Percentiles rank a stretch among this genome's conserved stretches.
phyloP scores from a whole-genome alignment of 2,329 filamentous ascomycete species.

The Cryphonectria japonica region DNA sequence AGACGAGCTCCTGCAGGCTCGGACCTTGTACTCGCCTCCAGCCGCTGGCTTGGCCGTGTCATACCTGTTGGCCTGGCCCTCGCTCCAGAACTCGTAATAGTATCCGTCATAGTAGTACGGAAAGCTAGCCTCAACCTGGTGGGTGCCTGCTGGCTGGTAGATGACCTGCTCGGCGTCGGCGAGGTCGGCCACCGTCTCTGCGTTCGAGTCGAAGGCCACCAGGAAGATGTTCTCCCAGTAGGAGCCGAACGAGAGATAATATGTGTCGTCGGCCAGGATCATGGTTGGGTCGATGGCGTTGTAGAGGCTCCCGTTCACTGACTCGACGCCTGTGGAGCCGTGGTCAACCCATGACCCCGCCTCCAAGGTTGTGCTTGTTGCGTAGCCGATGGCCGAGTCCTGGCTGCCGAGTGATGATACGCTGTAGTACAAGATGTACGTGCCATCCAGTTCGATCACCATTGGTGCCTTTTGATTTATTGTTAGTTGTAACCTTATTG shows the following conservation, averaged over 20 bases:
- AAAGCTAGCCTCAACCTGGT: conserved; percentile 60
- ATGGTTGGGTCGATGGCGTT: conserved; percentile 61
- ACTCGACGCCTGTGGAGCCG: conserved; percentile 52
- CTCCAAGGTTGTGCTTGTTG: conserved; percentile 38
- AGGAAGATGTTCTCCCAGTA: conserved; percentile 71
- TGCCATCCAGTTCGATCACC: conserved; percentile 56
- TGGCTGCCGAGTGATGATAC: conserved; percentile 65
- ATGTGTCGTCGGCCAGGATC: conserved; percentile 48
- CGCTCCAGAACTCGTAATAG: conserved; percentile 68
- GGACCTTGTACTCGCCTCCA: conserved; percentile 68
- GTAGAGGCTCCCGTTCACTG: conserved; percentile 44
- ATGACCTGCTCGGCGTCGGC: conserved; percentile 49
- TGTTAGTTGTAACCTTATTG: not conserved
- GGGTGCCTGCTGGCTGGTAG: conserved; percentile 53
- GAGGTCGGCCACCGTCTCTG: conserved; percentile 36
- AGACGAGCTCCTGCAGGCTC: conserved; percentile 60
- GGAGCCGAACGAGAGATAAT: conserved; percentile 65
- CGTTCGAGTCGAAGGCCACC: conserved; percentile 50
- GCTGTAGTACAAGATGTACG: conserved; percentile 69
- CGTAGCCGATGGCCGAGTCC: conserved; percentile 64
- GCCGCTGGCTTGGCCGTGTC: conserved; percentile 53
- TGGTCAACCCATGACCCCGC: conserved; percentile 55
- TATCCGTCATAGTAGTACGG: conserved; percentile 59
- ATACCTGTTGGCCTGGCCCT: conserved; percentile 64
- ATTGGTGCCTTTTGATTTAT: conserved; percentile 60